These are phyloP conservation scores for Porcisia hertigi DNA, from an alignment of 208 protist genomes.

Conservation along the genomic window DNA sequence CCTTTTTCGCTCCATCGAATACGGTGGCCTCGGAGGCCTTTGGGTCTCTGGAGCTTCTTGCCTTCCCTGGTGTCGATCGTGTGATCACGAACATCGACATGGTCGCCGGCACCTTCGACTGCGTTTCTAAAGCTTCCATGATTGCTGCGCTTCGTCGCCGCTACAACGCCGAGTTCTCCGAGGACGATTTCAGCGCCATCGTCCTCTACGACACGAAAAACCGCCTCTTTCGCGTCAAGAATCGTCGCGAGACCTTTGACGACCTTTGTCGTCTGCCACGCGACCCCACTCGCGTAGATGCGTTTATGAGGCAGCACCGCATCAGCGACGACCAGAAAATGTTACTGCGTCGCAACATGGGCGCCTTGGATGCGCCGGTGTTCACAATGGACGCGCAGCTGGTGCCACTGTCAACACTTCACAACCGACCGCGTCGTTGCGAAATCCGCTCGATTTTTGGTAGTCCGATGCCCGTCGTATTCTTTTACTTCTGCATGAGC, in stretches of 20 bases:
- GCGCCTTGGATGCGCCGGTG: conserved; percentile 62
- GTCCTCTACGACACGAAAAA: conserved; percentile 41
- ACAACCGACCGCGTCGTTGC: conserved; percentile 30
- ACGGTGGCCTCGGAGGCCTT: conserved; percentile 67
- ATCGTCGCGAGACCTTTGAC: conserved; percentile 31
- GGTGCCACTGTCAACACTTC: conserved; percentile 40
- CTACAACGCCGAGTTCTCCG: conserved; percentile 34
- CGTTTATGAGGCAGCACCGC: conserved; percentile 30
- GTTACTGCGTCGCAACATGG: conserved; percentile 48
- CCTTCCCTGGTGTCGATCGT: conserved; percentile 82
- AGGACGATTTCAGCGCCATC: conserved; percentile 42
- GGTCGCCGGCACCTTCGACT: conserved; percentile 61
- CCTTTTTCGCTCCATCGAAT: conserved; percentile 58
- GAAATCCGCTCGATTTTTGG: conserved; percentile 51
- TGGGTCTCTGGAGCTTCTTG: conserved; percentile 80
- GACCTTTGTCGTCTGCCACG: conserved; percentile 35
- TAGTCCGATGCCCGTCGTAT: conserved; percentile 48
- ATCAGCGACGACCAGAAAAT: conserved; percentile 26
- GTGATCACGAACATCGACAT: conserved; percentile 84
- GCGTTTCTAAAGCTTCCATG: conserved; percentile 57
- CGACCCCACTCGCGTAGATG: conserved; percentile 28
- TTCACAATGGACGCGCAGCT: conserved; percentile 31
- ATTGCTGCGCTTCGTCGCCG: conserved; percentile 37
- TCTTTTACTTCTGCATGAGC: conserved; percentile 74
- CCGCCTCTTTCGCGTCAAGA: conserved; percentile 38